Evolutionary conservation across 1,139 yeast species (phyloP).

Genomic region (Meyerozyma guilliermondii): DNA sequence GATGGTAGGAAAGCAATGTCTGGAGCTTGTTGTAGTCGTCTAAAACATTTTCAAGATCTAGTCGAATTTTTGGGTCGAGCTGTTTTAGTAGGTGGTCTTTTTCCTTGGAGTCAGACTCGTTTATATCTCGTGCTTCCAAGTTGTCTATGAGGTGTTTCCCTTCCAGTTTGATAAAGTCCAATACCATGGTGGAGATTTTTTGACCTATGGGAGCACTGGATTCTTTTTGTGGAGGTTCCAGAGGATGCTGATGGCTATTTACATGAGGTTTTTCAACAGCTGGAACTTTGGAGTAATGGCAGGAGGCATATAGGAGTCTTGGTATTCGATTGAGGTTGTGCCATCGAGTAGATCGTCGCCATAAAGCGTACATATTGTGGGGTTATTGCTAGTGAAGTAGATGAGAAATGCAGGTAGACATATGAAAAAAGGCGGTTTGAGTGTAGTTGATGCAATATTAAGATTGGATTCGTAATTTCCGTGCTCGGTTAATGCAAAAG

Average conservation of each 20-base stretch:
- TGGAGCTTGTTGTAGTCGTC: slow-evolving; percentile 28
- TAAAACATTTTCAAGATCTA: slow-evolving; percentile 15
- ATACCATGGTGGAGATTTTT: slow-evolving; percentile 3
- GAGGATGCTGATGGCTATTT: not conserved
- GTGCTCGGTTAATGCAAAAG: not conserved
- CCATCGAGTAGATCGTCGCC: slow-evolving; percentile 1
- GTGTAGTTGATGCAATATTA: too few species aligned
- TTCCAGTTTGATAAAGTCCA: slow-evolving; percentile 4
- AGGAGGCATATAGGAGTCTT: not conserved
- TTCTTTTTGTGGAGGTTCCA: not conserved
- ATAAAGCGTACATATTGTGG: not conserved
- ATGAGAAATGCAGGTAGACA: not conserved
- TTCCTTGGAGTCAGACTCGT: slow-evolving; percentile 3
- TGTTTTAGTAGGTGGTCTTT: not conserved
- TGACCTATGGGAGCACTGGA: slow-evolving; percentile 1
- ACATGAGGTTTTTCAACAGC: not conserved
- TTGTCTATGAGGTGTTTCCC: slow-evolving; percentile 5
- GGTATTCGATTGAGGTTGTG: not conserved
- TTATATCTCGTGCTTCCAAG: slow-evolving; percentile 7
- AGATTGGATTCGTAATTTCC: not conserved
- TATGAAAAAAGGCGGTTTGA: not conserved
- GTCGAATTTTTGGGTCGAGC: slow-evolving; percentile 14
- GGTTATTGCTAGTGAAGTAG: not conserved
- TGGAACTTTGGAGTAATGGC: not conserved
- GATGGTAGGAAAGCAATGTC: slow-evolving; percentile 28